Percentiles rank a stretch among this genome's conserved stretches.
Evolutionary conservation across 345 rosid species (phyloP).

Genomic region (Salix koriyanagi): DNA sequence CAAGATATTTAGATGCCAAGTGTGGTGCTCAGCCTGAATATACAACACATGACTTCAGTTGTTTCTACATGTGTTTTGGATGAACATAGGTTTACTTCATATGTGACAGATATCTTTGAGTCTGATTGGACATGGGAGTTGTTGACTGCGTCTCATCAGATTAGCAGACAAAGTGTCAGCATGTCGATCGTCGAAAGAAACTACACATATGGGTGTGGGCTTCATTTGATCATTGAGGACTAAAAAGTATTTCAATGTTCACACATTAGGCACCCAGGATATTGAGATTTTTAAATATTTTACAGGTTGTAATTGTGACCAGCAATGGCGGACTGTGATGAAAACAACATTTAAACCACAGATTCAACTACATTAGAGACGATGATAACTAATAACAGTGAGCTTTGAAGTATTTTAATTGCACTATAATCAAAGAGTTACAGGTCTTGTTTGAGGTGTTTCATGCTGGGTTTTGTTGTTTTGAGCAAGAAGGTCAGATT

Average conservation of each 20-base stretch:
- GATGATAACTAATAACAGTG: not conserved
- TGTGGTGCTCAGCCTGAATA: slow-evolving; percentile 2
- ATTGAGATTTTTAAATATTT: no score
- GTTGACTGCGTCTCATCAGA: not conserved
- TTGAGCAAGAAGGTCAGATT: slow-evolving; percentile 49
- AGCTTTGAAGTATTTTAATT: slow-evolving; percentile 3
- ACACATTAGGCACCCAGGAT: no score
- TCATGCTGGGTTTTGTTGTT: slow-evolving; percentile 6
- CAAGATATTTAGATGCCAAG: slow-evolving; percentile 17
- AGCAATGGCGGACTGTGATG: not conserved
- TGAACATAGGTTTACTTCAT: not conserved
- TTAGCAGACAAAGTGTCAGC: not conserved
- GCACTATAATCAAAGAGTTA: slow-evolving; percentile 19
- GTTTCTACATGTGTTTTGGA: not conserved
- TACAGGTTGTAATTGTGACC: no score
- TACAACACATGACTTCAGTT: not conserved
- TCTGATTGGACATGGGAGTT: not conserved
- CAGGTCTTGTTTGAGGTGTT: slow-evolving; percentile 21
- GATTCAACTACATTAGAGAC: slow-evolving; percentile 8
- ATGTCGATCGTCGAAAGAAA: not conserved
- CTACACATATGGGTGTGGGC: no score
- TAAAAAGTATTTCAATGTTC: no score
- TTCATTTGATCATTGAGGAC: no score
- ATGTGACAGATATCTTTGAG: not conserved
- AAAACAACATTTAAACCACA: not conserved